Conservation (phyloP, 108 stramenopile genomes). For the Pseudonitzschia delicatissima region DNA sequence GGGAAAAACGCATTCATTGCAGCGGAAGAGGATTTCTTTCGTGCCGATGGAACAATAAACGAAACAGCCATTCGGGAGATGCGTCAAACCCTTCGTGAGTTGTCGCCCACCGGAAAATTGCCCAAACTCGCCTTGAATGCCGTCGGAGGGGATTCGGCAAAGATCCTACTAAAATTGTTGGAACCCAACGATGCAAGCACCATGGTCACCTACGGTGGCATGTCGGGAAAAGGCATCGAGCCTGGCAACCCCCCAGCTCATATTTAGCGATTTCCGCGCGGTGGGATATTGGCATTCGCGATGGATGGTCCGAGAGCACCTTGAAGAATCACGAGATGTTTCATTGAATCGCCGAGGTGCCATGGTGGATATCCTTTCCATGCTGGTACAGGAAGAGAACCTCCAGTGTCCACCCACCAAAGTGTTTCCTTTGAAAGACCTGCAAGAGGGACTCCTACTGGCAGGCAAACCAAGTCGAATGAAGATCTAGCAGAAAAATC, state of each 20-base stretch:
- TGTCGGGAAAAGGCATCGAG: slow-evolving; percentile 42
- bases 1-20: slow-evolving; percentile 29
- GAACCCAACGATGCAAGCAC: slow-evolving; percentile 18
- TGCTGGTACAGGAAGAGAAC: slow-evolving; percentile 16
- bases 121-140: slow-evolving; percentile 47
- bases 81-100: slow-evolving; percentile 12
- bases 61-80: slow-evolving; percentile 6
- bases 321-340: not conserved
- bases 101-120: slow-evolving; percentile 20
- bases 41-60: not conserved
- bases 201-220: slow-evolving; percentile 57
- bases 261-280: slow-evolving; percentile 36
- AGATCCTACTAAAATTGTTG: slow-evolving; percentile 24
- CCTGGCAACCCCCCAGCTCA: slow-evolving; percentile 36
- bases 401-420: slow-evolving; percentile 30
- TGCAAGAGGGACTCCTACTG: slow-evolving; percentile 32
- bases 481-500: not conserved
- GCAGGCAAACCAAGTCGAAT: not conserved
- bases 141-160: slow-evolving; percentile 41
- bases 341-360: not conserved
- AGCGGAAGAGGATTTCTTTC: slow-evolving; percentile 37
- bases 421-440: slow-evolving; percentile 20
- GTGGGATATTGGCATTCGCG: slow-evolving; percentile 60
- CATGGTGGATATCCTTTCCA: slow-evolving; percentile 25
- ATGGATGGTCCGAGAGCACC: slow-evolving; percentile 36